Evolutionary conservation across 2,329 filamentous ascomycete species (phyloP), one percentile per base, ranked within the genome.

Genomic region (Sordariomycetes sp.): DNA sequence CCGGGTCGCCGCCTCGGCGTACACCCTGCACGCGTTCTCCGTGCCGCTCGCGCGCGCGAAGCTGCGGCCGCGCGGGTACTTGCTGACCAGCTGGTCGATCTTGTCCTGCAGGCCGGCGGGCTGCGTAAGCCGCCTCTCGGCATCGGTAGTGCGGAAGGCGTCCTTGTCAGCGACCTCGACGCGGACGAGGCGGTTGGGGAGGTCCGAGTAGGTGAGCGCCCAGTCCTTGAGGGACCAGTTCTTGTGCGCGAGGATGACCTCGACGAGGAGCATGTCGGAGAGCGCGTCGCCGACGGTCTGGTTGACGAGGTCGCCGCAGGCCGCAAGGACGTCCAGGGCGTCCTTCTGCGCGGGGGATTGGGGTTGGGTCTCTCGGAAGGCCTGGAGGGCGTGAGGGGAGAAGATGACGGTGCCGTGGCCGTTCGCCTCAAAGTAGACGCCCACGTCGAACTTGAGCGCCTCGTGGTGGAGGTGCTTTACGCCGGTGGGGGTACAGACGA

Each of bases 341-440:
- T 90, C 88, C 69, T 93, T 89, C 72, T 97, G 92, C 7, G 90
- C 93, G 0, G 94, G 93, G 0, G 90, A 96, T 71, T 95, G 87
- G 6, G 94, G 92, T 68, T 90, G 82, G 61, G 88, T 87, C 65
- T 83, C 87, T 64, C 80, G 81, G 74, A 99, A 95, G 54, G 83
- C 80, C 65, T 87, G 86, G 53, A 93, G 77, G 3, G 93, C 93
- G 60, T 89, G 85, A 59, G 88, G 83, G 1, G 90, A 96, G 79
- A 99, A 99, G 58, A 97, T 86, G 40, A 97, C 88, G 11, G 94
- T 99, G 63, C 94, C 94, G 72, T 99, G 94, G 34, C 94, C 94
- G 70, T 99, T 99, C 63, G 94, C 94, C 76, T 99, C 94, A 67
- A 99, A 99, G 77, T 99, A 99, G 57, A 97, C 90, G 59, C 94